Percentiles rank a stretch among this genome's conserved stretches.
Conservation (phyloP, 495 filamentous ascomycete genomes). For the Penicillium goetzii region DNA sequence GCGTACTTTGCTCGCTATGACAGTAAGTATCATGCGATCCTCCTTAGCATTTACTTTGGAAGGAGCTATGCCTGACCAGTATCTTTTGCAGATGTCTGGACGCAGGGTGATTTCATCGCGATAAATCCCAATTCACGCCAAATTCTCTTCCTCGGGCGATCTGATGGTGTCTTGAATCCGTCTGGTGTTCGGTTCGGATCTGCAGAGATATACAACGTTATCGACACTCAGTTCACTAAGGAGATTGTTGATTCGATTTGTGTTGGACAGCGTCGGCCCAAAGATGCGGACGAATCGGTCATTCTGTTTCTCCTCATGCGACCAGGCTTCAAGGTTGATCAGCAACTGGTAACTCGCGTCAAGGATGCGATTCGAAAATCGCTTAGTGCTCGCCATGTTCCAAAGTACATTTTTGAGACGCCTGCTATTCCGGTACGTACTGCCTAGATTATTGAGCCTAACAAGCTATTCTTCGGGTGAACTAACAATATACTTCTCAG, state of each 20-base stretch:
- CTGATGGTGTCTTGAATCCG: slow-evolving; percentile 79
- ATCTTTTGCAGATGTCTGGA: slow-evolving; percentile 62
- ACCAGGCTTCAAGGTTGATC: slow-evolving; percentile 56
- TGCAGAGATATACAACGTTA: slow-evolving; percentile 75
- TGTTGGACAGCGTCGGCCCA: slow-evolving; percentile 70
- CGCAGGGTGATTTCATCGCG: slow-evolving; percentile 78
- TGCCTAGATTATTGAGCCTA: not conserved
- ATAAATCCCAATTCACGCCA: slow-evolving; percentile 67
- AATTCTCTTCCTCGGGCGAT: slow-evolving; percentile 71
- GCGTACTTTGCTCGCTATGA: slow-evolving; percentile 75
- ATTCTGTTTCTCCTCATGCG: slow-evolving; percentile 75
- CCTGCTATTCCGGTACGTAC: slow-evolving; percentile 72
- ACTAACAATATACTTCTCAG: slow-evolving; percentile 38
- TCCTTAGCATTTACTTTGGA: not conserved
- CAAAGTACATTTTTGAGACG: slow-evolving; percentile 76
- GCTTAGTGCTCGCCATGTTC: slow-evolving; percentile 71
- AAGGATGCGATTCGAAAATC: slow-evolving; percentile 63
- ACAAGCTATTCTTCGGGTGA: not conserved
- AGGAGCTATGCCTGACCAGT: not conserved
- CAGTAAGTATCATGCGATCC: slow-evolving; percentile 24
- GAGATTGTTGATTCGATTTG: slow-evolving; percentile 68
- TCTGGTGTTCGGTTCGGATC: slow-evolving; percentile 77
- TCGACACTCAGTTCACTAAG: slow-evolving; percentile 66
- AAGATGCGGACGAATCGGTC: slow-evolving; percentile 72
- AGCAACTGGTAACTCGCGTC: slow-evolving; percentile 57